Conservation (phyloP, 2,329 filamentous ascomycete species). For the Lasiodiplodia sp. region DNA sequence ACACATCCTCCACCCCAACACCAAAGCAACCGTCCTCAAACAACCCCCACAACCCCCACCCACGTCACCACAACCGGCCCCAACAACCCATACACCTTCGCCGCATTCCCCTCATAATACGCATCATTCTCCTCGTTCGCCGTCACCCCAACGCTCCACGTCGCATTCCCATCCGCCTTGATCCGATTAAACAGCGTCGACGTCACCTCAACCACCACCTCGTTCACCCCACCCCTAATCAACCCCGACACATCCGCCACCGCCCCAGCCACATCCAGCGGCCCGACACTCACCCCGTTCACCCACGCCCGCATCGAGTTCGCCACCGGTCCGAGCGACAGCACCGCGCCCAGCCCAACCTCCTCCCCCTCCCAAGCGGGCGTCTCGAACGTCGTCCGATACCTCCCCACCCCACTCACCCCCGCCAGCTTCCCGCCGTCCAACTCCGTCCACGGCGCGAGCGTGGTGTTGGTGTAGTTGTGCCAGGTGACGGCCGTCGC, state of each 20-base stretch:
- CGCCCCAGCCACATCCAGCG: constrained; percentile 42
- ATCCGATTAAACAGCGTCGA: constrained; percentile 43
- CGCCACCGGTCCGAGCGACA: constrained; percentile 39
- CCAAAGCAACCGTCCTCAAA: no score
- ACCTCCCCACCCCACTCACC: constrained; percentile 45
- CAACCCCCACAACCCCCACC: constrained; percentile 20
- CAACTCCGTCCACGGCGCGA: constrained; percentile 48
- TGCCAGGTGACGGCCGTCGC: constrained; percentile 42
- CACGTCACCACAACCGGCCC: constrained; percentile 29
- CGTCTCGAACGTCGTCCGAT: constrained; percentile 41
- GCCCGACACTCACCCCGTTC: constrained; percentile 40
- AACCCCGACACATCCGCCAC: constrained; percentile 36
- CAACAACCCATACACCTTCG: constrained; percentile 33
- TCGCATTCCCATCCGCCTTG: constrained; percentile 33
- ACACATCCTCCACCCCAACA: no score
- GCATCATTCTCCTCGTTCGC: constrained; percentile 31
- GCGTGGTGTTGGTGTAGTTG: constrained; percentile 34
- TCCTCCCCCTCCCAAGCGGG: no score
- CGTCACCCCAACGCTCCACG: constrained; percentile 31
- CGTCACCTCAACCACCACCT: constrained; percentile 39
- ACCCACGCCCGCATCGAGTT: constrained; percentile 42
- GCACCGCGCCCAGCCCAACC: no score
- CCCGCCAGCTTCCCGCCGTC: constrained; percentile 35
- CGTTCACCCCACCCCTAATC: constrained; percentile 35
- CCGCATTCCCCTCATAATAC: constrained; percentile 29